Conservation (phyloP, 192 early-diverging fungal species). For the Podila verticillata region DNA sequence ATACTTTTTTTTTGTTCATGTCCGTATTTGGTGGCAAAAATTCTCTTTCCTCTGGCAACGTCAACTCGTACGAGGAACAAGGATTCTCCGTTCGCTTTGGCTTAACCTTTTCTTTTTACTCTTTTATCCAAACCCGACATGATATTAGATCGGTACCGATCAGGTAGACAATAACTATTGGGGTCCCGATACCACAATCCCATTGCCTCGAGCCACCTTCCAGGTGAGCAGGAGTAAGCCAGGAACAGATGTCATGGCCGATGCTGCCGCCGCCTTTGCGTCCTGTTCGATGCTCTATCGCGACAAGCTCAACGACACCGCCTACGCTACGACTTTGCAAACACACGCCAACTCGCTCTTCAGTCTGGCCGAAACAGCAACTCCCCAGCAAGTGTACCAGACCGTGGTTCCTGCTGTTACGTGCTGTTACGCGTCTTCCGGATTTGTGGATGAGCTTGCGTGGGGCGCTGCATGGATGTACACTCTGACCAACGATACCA, state of each 20-base stretch:
- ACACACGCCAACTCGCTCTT: slow-evolving; percentile 57
- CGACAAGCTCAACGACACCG: slow-evolving; percentile 58
- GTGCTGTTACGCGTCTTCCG: slow-evolving; percentile 55
- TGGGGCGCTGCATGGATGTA: slow-evolving; percentile 69
- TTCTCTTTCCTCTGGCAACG: background rate
- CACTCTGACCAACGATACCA: slow-evolving; percentile 53
- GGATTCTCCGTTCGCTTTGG: background rate
- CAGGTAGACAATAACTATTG: slow-evolving; percentile 67
- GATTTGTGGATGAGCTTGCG: slow-evolving; percentile 57
- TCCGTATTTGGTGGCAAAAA: no score
- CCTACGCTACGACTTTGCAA: slow-evolving; percentile 54
- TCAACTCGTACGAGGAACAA: background rate
- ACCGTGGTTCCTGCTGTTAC: slow-evolving; percentile 44
- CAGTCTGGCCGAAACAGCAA: slow-evolving; percentile 57
- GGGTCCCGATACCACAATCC: slow-evolving; percentile 65
- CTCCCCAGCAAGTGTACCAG: slow-evolving; percentile 56
- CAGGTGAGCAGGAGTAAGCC: slow-evolving; percentile 52
- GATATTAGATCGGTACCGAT: slow-evolving; percentile 51
- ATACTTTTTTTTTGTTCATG: background rate
- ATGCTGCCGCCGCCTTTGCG: slow-evolving; percentile 66
- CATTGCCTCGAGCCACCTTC: slow-evolving; percentile 62
- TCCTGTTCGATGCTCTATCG: slow-evolving; percentile 62
- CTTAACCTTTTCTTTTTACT: background rate
- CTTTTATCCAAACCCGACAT: background rate
- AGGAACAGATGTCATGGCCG: slow-evolving; percentile 65